A percentile compares a stretch with the other conserved stretches of the same genome.
phyloP scores from a whole-genome alignment of 208 protist genomes.

The Sergeia podlipaevii region DNA sequence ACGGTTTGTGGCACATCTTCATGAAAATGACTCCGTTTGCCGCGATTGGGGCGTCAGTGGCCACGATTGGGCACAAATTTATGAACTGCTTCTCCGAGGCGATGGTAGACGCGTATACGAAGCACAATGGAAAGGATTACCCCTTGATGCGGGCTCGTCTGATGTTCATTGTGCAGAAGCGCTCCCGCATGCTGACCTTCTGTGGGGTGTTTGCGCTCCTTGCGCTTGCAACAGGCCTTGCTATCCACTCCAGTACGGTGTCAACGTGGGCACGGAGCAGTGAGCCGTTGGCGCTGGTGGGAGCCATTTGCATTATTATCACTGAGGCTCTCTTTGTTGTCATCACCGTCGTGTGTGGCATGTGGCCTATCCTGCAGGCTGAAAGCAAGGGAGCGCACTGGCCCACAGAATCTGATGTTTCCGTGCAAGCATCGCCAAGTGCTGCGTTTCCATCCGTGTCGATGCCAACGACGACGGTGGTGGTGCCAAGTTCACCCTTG shows the following conservation, averaged over 20 bases:
- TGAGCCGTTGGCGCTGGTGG: slow-evolving; percentile 19
- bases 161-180: slow-evolving; percentile 53
- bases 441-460: too few species aligned
- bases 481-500: neutral
- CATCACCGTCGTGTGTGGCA: slow-evolving; percentile 22
- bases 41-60: slow-evolving; percentile 48
- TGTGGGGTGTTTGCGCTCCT: slow-evolving; percentile 29
- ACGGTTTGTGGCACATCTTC: slow-evolving; percentile 53
- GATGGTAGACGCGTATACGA: slow-evolving; percentile 71
- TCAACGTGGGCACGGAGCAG: slow-evolving; percentile 34
- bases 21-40: slow-evolving; percentile 58
- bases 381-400: too few species aligned
- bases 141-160: slow-evolving; percentile 54
- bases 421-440: too few species aligned
- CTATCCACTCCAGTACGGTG: slow-evolving; percentile 50
- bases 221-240: slow-evolving; percentile 15
- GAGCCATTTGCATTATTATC: slow-evolving; percentile 12
- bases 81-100: slow-evolving; percentile 70
- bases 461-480: neutral
- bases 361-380: too few species aligned
- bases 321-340: slow-evolving; percentile 32
- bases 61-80: slow-evolving; percentile 69
- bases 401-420: too few species aligned
- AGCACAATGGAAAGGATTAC: slow-evolving; percentile 65
- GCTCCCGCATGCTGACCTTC: slow-evolving; percentile 32